A percentile compares a stretch with the other conserved stretches of the same genome.
Evolutionary conservation across 2,329 filamentous ascomycete species (phyloP).

Genomic region (Aspergillus sp.): DNA sequence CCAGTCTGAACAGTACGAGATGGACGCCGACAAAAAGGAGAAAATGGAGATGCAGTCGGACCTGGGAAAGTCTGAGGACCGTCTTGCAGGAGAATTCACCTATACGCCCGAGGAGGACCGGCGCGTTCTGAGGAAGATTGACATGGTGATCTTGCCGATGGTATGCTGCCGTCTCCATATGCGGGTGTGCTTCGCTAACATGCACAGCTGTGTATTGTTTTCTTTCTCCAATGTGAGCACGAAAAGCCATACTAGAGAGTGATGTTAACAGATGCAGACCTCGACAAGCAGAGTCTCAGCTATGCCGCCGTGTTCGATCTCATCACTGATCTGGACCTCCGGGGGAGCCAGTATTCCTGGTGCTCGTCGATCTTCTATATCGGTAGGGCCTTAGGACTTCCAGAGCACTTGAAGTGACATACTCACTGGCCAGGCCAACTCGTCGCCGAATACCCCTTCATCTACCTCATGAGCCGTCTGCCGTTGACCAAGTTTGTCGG

Average conservation of each 20-base stretch:
- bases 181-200: not conserved
- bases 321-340: slow-evolving; percentile 46
- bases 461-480: slow-evolving; percentile 51
- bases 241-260: too few species aligned
- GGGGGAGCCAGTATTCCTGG: slow-evolving; percentile 50
- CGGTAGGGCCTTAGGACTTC: slow-evolving; percentile 18
- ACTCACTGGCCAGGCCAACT: slow-evolving; percentile 31
- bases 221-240: slow-evolving; percentile 41
- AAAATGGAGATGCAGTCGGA: too few species aligned
- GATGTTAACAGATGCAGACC: slow-evolving; percentile 34
- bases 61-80: not conserved
- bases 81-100: not conserved
- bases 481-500: slow-evolving; percentile 51
- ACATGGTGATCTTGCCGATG: slow-evolving; percentile 21
- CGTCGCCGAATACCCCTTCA: slow-evolving; percentile 49
- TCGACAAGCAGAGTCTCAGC: slow-evolving; percentile 43
- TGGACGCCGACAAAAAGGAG: too few species aligned
- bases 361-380: slow-evolving; percentile 34
- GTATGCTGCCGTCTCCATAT: slow-evolving; percentile 6
- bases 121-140: slow-evolving; percentile 21
- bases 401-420: not conserved
- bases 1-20: too few species aligned
- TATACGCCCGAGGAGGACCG: slow-evolving; percentile 15
- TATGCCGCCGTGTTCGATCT: slow-evolving; percentile 47
- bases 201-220: slow-evolving; percentile 38